Base-by-base conservation (phyloP, 1,284 basidiomycete species). In the Cryptococcus sp. region DNA sequence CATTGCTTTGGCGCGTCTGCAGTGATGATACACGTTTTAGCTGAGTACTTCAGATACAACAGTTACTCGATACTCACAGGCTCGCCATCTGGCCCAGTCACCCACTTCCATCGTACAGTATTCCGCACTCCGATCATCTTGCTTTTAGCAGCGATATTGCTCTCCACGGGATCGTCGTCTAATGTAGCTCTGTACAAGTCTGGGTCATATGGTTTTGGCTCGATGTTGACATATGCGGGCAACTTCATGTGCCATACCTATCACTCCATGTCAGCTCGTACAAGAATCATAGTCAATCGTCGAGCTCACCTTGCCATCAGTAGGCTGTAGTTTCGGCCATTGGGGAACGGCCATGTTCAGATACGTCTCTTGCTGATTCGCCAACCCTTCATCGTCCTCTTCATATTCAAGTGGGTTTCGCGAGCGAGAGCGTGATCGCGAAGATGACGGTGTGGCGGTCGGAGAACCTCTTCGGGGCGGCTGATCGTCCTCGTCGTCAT, bases 401-500 rank as follows among this genome's bases (percentile, higher is more conserved):
- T 59, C 67, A 50, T 79, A 78, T 56, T 78, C 77, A 17, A 78
- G 58, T 39, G 70, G 74, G 56, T 76, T 67, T 15, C 54, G 60
- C 35, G 60, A 57, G 17, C 60, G 54, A 6, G 68, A 62, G 25
- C 60, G 57, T 31, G 57, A 87, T n/a, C 88, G 87, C 16, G 86
- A 84, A 45, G 64, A 56, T 5, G 66, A 53, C 5, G 66, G 52
- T 47, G 60, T 52, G 31, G 52, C 57, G 6, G 61, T 25, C 87
- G 89, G 17, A 17, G 54, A 41, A 27, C 52, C 54, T 13, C 47
- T 40, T 47, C 58, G 44, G 42, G 46, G 35, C 25, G 22, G 31
- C 20, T 50, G 50, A 3, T 65, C 62, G 13, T 92, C 7, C 86
- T 92, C 20, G 87, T 93, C 51, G 87, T 92, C 62, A 87, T 93